phyloP scores from a whole-genome alignment of 2,329 filamentous ascomycete species.

The Penicillium sp. region DNA sequence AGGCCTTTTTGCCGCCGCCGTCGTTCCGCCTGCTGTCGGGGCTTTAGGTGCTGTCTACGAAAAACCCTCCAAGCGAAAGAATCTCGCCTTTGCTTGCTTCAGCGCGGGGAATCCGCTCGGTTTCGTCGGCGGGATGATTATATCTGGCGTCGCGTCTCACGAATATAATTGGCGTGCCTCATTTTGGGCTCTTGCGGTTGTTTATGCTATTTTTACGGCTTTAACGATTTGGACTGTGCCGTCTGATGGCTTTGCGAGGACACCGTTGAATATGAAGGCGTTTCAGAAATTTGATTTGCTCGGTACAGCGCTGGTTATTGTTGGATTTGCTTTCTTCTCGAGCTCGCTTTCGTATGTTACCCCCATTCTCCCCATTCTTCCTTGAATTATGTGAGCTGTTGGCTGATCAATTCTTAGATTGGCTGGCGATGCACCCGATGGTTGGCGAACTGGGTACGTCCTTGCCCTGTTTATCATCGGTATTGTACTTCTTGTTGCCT shows the following conservation, averaged over 20 bases:
- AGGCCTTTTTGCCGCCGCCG: slow-evolving; percentile 67
- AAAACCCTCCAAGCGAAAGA: slow-evolving; percentile 65
- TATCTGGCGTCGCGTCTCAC: slow-evolving; percentile 65
- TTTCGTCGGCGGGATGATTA: slow-evolving; percentile 62
- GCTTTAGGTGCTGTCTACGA: slow-evolving; percentile 67
- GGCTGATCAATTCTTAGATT: slow-evolving; percentile 35
- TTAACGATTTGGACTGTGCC: slow-evolving; percentile 67
- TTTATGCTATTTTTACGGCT: slow-evolving; percentile 64
- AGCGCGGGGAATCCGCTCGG: slow-evolving; percentile 62
- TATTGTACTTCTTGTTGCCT: slow-evolving; percentile 58
- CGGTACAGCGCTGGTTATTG: slow-evolving; percentile 64
- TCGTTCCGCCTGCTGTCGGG: slow-evolving; percentile 67
- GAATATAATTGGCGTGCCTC: slow-evolving; percentile 67
- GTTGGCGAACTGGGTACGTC: slow-evolving; percentile 67
- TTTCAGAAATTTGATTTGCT: slow-evolving; percentile 64
- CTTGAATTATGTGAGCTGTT: not conserved
- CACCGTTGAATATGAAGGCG: slow-evolving; percentile 49
- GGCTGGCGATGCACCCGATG: slow-evolving; percentile 60
- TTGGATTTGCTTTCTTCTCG: slow-evolving; percentile 69
- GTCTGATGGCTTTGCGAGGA: slow-evolving; percentile 54
- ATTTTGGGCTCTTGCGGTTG: slow-evolving; percentile 66
- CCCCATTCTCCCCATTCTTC: not conserved
- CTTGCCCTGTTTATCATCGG: slow-evolving; percentile 67
- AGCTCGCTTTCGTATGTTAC: slow-evolving; percentile 60
- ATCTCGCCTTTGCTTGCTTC: slow-evolving; percentile 67